Percentiles rank a stretch among this genome's conserved stretches.
phyloP scores from a whole-genome alignment of 495 filamentous ascomycete species.

The Acidomyces sp. region DNA sequence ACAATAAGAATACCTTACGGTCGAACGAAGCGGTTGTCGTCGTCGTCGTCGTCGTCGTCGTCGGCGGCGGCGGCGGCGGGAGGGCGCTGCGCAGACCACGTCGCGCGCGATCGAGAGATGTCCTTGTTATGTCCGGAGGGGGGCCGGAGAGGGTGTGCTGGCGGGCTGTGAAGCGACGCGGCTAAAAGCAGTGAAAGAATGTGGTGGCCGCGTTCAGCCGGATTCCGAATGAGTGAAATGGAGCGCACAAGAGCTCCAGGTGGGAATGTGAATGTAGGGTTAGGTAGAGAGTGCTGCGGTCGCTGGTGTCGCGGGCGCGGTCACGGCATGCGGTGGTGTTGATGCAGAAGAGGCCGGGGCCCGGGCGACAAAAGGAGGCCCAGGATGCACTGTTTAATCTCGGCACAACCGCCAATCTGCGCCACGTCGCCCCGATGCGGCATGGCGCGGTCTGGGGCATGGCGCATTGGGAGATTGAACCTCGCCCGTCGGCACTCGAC shows the following conservation, averaged over 20 bases:
- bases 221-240: conserved; percentile 19
- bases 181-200: too few relatives aligned
- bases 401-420: too few relatives aligned
- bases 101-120: conserved; percentile 2
- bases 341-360: background rate
- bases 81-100: background rate
- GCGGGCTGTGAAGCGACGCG: too few relatives aligned
- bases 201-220: too few relatives aligned
- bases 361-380: background rate
- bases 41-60: background rate
- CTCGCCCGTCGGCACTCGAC: too few relatives aligned
- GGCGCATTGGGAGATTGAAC: too few relatives aligned
- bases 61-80: too few relatives aligned
- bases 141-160: too few relatives aligned
- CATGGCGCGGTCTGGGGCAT: too few relatives aligned
- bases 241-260: conserved; percentile 10
- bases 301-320: background rate
- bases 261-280: conserved; percentile 18
- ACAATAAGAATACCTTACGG: background rate
- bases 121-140: too few relatives aligned
- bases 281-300: conserved; percentile 5
- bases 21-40: background rate
- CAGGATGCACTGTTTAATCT: background rate
- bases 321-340: conserved; percentile 1
- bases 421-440: too few relatives aligned